Conservation (phyloP, 1,284 basidiomycete species). For the Boletus sp. region DNA sequence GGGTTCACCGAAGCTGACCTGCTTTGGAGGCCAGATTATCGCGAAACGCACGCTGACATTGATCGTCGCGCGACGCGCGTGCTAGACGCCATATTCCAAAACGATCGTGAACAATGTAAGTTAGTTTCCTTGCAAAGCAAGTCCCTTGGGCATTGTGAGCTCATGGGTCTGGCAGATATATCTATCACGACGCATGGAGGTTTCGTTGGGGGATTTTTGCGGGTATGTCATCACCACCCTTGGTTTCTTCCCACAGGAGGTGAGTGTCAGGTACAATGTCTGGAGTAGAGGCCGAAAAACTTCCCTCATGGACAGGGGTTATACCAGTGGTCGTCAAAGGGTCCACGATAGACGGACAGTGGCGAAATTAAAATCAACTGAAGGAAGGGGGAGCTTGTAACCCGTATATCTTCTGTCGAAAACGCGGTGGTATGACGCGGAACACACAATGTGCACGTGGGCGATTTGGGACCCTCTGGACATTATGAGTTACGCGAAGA, state of each 20-base stretch:
- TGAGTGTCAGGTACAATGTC: slow-evolving; percentile 19
- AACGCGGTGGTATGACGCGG: neutral
- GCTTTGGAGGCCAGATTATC: slow-evolving; percentile 27
- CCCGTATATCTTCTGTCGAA: neutral
- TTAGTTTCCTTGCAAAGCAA: neutral
- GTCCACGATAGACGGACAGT: neutral
- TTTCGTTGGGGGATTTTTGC: slow-evolving; percentile 50
- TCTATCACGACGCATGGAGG: slow-evolving; percentile 62
- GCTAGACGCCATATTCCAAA: slow-evolving; percentile 6
- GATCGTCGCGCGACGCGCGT: slow-evolving; percentile 3
- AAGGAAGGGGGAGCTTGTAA: neutral
- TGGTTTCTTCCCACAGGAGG: slow-evolving; percentile 58
- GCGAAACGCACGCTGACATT: slow-evolving; percentile 9
- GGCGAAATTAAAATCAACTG: neutral
- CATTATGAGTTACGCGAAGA: no score
- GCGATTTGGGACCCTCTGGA: no score
- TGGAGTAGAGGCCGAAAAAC: slow-evolving; percentile 13
- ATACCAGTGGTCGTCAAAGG: slow-evolving; percentile 10
- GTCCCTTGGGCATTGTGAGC: neutral
- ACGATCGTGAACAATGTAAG: slow-evolving; percentile 5
- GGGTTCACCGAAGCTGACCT: slow-evolving; percentile 53
- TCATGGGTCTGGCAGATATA: slow-evolving; percentile 39
- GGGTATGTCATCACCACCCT: slow-evolving; percentile 37
- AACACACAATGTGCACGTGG: no score
- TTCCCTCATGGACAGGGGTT: slow-evolving; percentile 1